Base-by-base conservation (phyloP, 106 monocot genomes). In the Dendrobium huoshanense region DNA sequence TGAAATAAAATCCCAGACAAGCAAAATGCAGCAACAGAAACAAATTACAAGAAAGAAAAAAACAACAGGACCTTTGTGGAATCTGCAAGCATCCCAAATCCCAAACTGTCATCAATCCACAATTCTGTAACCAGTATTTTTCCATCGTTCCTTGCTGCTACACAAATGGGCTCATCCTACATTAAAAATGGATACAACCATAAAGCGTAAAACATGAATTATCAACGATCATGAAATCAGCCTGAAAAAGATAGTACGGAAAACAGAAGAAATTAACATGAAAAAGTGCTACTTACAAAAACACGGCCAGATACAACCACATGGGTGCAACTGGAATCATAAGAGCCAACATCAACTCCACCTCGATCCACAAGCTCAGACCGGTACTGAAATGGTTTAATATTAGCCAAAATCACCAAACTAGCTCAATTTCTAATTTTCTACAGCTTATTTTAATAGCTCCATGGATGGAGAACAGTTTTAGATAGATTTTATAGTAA, bases 151-250 rank as follows among this genome's bases (percentile, higher is more conserved):
- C 93, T 86, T 49, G 99, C 95, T 48, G 83, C 84, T 82, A 90
- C 86, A 77, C 99, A 99, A 7, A 91, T 76, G 41, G 91, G 95
- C 83, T 95, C 93, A 73, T 95, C 99, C 99, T 99, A 70, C 22
- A 61, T 49, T 29, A 19, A 17, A 77, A 31, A 79, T 59, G 80
- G 16, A 82, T 19, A 22, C 70, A 72, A 31, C 44, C 18, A 45
- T 54, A 48, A 73, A 45, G 72, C 42, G 40, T n/a, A 54, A 41
- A 8, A 80, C 5, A 18, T 17, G 17, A 41, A 80, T 9, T 37
- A 67, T 68, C 48, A 27, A 40, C 1, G 7, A 24, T 41, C 20
- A 59, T 33, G 42, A 43, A 37, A 49, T 48, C 55, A 49, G 45
- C 18, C 47, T 25, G 22, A 47, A 31, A 76, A 77, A 7, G 31